Evolutionary conservation across 495 filamentous ascomycete species (phyloP).

Genomic region (Penicillium antarcticum): DNA sequence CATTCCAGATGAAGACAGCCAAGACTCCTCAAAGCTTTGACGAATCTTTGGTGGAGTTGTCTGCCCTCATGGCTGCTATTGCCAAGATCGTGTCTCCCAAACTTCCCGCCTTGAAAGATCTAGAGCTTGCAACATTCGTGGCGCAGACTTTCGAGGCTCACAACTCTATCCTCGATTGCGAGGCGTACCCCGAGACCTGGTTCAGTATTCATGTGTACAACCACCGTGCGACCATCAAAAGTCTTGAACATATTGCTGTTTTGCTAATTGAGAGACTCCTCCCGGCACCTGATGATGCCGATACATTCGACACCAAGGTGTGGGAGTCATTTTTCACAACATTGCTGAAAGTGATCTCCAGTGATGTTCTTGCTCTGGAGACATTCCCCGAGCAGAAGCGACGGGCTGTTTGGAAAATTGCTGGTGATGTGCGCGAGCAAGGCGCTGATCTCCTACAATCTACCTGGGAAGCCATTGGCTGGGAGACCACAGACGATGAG

Average conservation of each 20-base stretch:
- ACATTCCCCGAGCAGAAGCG: slow-evolving; percentile 97
- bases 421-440: slow-evolving; percentile 89
- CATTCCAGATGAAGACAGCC: slow-evolving; percentile 75
- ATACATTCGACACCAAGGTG: slow-evolving; percentile 85
- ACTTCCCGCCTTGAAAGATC: slow-evolving; percentile 59
- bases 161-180: slow-evolving; percentile 82
- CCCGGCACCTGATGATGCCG: slow-evolving; percentile 86
- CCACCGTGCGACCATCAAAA: slow-evolving; percentile 85
- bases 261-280: slow-evolving; percentile 76
- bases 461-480: slow-evolving; percentile 95
- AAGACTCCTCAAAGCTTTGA: slow-evolving; percentile 66
- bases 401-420: slow-evolving; percentile 96
- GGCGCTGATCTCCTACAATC: slow-evolving; percentile 79
- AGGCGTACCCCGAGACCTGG: slow-evolving; percentile 88
- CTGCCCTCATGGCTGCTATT: slow-evolving; percentile 79
- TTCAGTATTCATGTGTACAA: slow-evolving; percentile 93
- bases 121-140: slow-evolving; percentile 72
- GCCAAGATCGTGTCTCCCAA: slow-evolving; percentile 59
- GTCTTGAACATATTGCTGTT: slow-evolving; percentile 76
- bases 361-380: slow-evolving; percentile 83
- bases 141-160: slow-evolving; percentile 72
- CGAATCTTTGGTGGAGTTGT: slow-evolving; percentile 84
- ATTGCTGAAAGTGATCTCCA: slow-evolving; percentile 83
- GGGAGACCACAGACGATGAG: slow-evolving; percentile 84
- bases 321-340: slow-evolving; percentile 94